Evolutionary conservation across 1,284 basidiomycete species (phyloP).

Genomic region (Porogramme epimiltina): DNA sequence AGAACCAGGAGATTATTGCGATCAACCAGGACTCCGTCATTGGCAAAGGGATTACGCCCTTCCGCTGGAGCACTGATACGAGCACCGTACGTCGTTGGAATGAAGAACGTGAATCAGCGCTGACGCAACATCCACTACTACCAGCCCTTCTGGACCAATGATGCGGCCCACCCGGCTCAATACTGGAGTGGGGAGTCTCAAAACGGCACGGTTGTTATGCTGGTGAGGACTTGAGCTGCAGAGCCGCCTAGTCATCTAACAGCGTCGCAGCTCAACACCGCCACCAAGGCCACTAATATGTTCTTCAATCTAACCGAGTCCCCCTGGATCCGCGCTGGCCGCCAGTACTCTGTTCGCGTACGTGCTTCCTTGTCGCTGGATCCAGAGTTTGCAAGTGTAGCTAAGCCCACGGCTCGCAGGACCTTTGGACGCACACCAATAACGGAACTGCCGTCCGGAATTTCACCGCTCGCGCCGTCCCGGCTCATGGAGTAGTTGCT

Average conservation of each 20-base stretch:
- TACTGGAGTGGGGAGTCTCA: constrained; percentile 54
- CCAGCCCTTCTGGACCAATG: constrained; percentile 51
- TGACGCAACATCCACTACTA: too few species aligned
- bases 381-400: not conserved
- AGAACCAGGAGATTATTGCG: constrained; percentile 60
- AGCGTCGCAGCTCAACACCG: constrained; percentile 37
- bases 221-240: constrained; percentile 28
- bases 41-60: constrained; percentile 60
- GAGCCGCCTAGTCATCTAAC: not conserved
- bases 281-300: constrained; percentile 56
- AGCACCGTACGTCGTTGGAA: constrained; percentile 51
- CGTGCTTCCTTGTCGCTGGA: constrained; percentile 18
- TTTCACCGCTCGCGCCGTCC: constrained; percentile 58
- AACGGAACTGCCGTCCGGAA: constrained; percentile 68
- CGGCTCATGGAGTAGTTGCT: constrained; percentile 69
- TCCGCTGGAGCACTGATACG: constrained; percentile 71
- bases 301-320: constrained; percentile 68
- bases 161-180: constrained; percentile 48
- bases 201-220: constrained; percentile 49
- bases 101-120: too few species aligned
- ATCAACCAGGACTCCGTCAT: constrained; percentile 65
- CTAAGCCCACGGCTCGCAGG: constrained; percentile 36
- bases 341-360: constrained; percentile 63
- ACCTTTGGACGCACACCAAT: constrained; percentile 68
- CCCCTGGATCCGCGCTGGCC: constrained; percentile 68